Evolutionary conservation across 345 rosid species (phyloP), one percentile per base, ranked within the genome.

Genomic region (Salix caprea): DNA sequence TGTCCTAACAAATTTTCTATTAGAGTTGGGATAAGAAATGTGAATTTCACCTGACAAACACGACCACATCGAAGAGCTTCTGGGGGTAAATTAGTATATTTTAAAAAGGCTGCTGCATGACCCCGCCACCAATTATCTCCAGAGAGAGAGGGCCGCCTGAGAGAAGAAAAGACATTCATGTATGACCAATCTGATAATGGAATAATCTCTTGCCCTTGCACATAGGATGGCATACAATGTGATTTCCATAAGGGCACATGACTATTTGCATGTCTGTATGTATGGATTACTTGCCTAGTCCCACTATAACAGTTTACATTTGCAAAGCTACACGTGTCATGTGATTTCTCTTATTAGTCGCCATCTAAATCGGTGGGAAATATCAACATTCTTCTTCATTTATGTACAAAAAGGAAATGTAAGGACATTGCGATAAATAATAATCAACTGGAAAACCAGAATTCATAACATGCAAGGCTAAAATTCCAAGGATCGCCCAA

Each of bases 51-150:
- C 86, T 89, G 89, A 82, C 89, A 83, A 77, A 95, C 93, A 74
- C 99, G 97, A 65, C 97, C 97, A 48, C 60, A 68, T 73, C 92
- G 86, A 84, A 95, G 96, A 73, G 84, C 87, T 40, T 87, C 90
- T 66, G 89, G 68, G 28, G 97, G 87, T 79, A 88, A 87, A 73
- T 90, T 77, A 61, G 84, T 82, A 73, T 89, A 85, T 76, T 91
- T 95, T 65, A 93, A 80, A 84, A 88, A 95, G 67, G 99, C 97
- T 76, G 97, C 90, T 65, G 97, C 97, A 83, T 95, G 97, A 77
- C 99, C 97, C 72, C 97, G 86, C 97, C 97, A 93, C 94, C 97
- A 95, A 62, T 95, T 95, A 82, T 95, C 97, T 58, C 97, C 97
- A 65, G 87, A 85, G 77, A 95, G 93, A 70, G 74, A 58, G 15